These are phyloP conservation scores for Effrenium voratum DNA, from an alignment of 73 alveolate genomes.

Conservation along the genomic window DNA sequence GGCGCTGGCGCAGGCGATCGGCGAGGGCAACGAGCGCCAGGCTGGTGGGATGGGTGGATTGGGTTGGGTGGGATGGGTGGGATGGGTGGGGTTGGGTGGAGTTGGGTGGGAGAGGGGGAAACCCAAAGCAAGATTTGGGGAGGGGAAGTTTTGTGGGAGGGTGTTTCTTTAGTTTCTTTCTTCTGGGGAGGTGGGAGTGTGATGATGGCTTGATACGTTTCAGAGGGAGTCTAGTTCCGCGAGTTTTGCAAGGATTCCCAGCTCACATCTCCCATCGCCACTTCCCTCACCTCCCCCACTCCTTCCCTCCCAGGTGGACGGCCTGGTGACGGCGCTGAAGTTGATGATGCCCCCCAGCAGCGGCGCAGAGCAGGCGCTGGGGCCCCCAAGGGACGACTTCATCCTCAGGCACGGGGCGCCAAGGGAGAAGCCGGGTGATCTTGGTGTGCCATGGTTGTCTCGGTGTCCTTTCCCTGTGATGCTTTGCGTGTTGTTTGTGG, in stretches of 20 bases:
- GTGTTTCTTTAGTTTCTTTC: too few relatives aligned
- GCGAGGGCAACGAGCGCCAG: slow-evolving; percentile 70
- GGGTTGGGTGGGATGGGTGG: not conserved
- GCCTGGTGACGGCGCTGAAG: slow-evolving; percentile 51
- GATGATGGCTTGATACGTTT: not conserved
- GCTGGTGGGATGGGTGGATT: not conserved
- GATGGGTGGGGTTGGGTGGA: not conserved
- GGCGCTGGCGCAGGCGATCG: slow-evolving; percentile 74
- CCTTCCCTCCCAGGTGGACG: not conserved
- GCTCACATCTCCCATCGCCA: too few relatives aligned
- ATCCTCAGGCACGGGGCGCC: slow-evolving; percentile 29
- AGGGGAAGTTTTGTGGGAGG: too few relatives aligned
- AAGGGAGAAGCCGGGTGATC: too few relatives aligned
- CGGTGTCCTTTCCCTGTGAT: too few relatives aligned
- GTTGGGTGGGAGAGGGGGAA: not conserved
- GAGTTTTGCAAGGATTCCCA: not conserved
- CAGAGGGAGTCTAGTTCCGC: not conserved
- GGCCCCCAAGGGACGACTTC: slow-evolving; percentile 73
- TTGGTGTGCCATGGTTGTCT: too few relatives aligned
- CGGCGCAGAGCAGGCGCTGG: slow-evolving; percentile 82
- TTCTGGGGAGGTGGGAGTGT: too few relatives aligned
- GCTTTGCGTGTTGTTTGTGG: too few relatives aligned
- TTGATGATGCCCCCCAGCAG: slow-evolving; percentile 85
- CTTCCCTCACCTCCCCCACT: too few relatives aligned
- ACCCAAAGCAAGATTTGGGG: too few relatives aligned